Percentiles rank a stretch among this genome's conserved stretches.
Evolutionary conservation across 208 protist genomes (phyloP).

Genomic region (Phytomonas sp.): DNA sequence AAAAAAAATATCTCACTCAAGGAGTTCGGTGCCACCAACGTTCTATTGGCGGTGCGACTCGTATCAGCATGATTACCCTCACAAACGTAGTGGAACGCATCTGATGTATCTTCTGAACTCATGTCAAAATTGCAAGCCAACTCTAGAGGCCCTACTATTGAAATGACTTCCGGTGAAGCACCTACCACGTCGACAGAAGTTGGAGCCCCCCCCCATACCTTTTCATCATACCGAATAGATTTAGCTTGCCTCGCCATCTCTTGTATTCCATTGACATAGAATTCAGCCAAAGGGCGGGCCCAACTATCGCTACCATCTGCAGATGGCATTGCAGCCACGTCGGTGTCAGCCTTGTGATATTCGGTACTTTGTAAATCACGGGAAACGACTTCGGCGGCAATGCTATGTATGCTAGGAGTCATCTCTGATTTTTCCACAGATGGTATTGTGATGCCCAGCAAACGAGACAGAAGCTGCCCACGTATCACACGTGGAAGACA

Average conservation of each 20-base stretch:
- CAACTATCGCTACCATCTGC: not conserved
- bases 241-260: not conserved
- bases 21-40: conserved; percentile 21
- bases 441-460: not conserved
- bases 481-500: not conserved
- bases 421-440: not conserved
- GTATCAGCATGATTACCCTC: not conserved
- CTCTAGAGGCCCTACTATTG: not conserved
- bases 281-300: not conserved
- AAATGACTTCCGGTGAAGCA: not conserved
- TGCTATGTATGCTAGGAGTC: not conserved
- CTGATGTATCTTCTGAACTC: not conserved
- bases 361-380: not conserved
- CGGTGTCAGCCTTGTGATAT: not conserved
- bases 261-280: not conserved
- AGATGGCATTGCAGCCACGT: not conserved
- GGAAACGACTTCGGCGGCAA: not conserved
- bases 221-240: not conserved
- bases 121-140: not conserved
- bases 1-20: conserved; percentile 53
- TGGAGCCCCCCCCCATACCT: not conserved
- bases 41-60: not conserved
- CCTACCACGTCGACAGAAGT: not conserved
- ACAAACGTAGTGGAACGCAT: not conserved
- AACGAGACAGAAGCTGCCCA: not conserved